A percentile compares a stretch with the other conserved stretches of the same genome.
phyloP scores from a whole-genome alignment of 139 green algal species.

The Diplosphaera chodatii region DNA sequence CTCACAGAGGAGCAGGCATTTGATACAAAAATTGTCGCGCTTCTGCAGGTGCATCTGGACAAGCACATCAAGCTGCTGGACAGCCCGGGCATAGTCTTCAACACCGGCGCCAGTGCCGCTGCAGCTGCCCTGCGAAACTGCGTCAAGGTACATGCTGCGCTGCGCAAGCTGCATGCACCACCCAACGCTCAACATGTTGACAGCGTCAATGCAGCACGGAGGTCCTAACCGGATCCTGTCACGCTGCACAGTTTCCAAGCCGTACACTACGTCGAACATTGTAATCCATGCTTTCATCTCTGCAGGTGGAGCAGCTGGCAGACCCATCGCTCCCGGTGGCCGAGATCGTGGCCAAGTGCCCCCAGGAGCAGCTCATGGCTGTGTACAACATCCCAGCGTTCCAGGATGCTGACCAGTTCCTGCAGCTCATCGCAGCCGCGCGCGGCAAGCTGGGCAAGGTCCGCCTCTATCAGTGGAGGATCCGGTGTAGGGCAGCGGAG shows the following conservation, averaged over 20 bases:
- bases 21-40: too few relatives aligned
- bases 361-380: constrained; percentile 75
- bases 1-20: too few relatives aligned
- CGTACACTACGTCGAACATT: too few relatives aligned
- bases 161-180: too few relatives aligned
- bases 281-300: too few relatives aligned
- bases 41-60: constrained; percentile 73
- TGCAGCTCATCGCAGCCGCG: constrained; percentile 63
- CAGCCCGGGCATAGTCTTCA: constrained; percentile 81
- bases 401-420: constrained; percentile 60
- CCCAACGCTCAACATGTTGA: too few relatives aligned
- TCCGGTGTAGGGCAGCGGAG: too few relatives aligned
- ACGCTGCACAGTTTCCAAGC: too few relatives aligned
- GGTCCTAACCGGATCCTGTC: too few relatives aligned
- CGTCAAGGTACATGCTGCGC: too few relatives aligned
- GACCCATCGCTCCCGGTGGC: constrained; percentile 69
- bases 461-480: too few relatives aligned
- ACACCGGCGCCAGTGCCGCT: constrained; percentile 45
- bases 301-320: constrained; percentile 69
- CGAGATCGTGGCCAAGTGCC: constrained; percentile 82
- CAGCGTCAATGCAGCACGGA: too few relatives aligned
- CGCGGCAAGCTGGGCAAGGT: constrained; percentile 81
- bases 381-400: constrained; percentile 81
- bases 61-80: constrained; percentile 93
- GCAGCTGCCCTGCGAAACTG: constrained; percentile 78